Conservation (phyloP, 108 stramenopile species). For the Thalassiosira profunda region DNA sequence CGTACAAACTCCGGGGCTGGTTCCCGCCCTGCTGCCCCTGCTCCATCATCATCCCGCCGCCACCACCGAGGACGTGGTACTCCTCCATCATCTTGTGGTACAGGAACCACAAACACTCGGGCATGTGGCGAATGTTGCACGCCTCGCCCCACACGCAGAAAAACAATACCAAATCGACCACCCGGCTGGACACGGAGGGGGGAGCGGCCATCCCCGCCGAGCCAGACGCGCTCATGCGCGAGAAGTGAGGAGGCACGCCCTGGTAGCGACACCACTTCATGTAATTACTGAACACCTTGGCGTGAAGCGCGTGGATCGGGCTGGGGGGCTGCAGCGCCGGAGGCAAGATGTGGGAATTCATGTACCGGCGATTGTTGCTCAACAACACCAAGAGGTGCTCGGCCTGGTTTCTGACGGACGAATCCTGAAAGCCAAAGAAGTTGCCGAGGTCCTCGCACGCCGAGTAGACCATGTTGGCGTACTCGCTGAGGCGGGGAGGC, state of each 20-base stretch:
- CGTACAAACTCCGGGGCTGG: too few relatives aligned
- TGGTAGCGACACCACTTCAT: slow-evolving; percentile 96
- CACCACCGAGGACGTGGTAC: too few relatives aligned
- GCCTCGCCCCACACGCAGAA: slow-evolving; percentile 99
- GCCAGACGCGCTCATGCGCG: slow-evolving; percentile 67
- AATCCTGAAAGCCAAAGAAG: slow-evolving; percentile 93
- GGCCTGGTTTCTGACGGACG: slow-evolving; percentile 95
- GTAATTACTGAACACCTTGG: slow-evolving; percentile 97
- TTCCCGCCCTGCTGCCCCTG: slow-evolving; percentile 4
- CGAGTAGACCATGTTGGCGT: slow-evolving; percentile 94
- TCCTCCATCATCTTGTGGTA: slow-evolving; percentile 99
- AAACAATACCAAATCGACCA: slow-evolving; percentile 94
- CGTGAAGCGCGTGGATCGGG: slow-evolving; percentile 93
- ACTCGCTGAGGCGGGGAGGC: slow-evolving; percentile 90
- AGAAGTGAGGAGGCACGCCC: slow-evolving; percentile 91
- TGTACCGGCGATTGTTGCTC: slow-evolving; percentile 96
- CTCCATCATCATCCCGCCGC: slow-evolving; percentile 55
- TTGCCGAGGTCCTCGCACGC: slow-evolving; percentile 94
- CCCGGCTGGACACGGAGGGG: slow-evolving; percentile 83
- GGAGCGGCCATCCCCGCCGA: slow-evolving; percentile 78
- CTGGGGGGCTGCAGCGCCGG: slow-evolving; percentile 82
- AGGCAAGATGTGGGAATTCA: slow-evolving; percentile 87
- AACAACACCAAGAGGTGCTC: slow-evolving; percentile 96
- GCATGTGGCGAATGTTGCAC: slow-evolving; percentile 97
- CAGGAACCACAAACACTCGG: slow-evolving; percentile 97